phyloP scores from a whole-genome alignment of 2,329 filamentous ascomycete genomes.

The Trichoderma aggressivum region DNA sequence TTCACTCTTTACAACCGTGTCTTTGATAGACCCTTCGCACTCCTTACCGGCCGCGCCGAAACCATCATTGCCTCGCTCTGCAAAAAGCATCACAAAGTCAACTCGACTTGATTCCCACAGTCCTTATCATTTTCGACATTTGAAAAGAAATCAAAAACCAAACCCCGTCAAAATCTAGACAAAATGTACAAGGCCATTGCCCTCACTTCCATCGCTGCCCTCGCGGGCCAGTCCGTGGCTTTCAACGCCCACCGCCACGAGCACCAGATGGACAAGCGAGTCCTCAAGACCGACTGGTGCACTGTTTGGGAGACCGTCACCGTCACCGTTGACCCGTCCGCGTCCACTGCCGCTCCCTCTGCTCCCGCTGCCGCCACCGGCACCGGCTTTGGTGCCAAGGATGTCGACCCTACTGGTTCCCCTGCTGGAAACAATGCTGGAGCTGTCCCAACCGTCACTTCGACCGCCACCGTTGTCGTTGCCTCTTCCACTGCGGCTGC shows the following conservation, averaged over 20 bases:
- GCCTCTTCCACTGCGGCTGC: constrained; percentile 12
- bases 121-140: not conserved
- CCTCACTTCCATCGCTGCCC: constrained; percentile 42
- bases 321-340: constrained; percentile 30
- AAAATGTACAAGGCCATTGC: constrained; percentile 44
- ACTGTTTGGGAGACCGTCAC: constrained; percentile 41
- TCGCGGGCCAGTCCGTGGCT: constrained; percentile 44
- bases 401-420: not conserved
- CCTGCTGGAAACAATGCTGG: not conserved
- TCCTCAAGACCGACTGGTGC: constrained; percentile 37
- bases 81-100: constrained; percentile 1
- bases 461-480: constrained; percentile 3
- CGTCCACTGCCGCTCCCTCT: constrained; percentile 8
- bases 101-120: not conserved
- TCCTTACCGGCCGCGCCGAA: constrained; percentile 37
- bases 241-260: constrained; percentile 42
- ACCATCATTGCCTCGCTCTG: not conserved
- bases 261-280: constrained; percentile 35
- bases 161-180: constrained; percentile 16
- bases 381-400: constrained; percentile 12
- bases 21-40: constrained; percentile 49
- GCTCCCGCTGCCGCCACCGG: constrained; percentile 9
- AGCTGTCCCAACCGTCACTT: not conserved
- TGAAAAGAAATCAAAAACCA: constrained; percentile 16
- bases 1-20: constrained; percentile 41